Percentiles rank a stretch among this genome's conserved stretches.
phyloP scores from a whole-genome alignment of 202 grass and related monocot species.

The Panicum virgatum region DNA sequence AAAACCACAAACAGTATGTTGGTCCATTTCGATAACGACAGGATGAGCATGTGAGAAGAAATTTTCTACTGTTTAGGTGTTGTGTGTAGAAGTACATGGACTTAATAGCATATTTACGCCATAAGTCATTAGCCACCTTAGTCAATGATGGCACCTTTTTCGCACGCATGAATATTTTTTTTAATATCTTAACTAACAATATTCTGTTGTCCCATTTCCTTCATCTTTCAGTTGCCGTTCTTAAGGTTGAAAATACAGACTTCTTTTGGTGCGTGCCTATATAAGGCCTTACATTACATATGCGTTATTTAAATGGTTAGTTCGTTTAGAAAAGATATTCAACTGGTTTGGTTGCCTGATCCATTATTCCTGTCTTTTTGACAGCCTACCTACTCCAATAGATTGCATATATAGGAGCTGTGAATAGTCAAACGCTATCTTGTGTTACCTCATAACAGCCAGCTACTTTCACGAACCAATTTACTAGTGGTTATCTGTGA shows the following conservation, averaged over 20 bases:
- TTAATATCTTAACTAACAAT: neutral
- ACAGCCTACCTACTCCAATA: constrained; percentile 6
- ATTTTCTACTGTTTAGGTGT: too few species aligned
- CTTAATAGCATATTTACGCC: neutral
- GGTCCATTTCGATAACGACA: too few species aligned
- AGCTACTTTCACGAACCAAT: neutral
- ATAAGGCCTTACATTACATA: neutral
- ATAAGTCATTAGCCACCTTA: neutral
- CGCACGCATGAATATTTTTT: neutral
- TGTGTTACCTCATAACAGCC: too few species aligned
- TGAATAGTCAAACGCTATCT: neutral
- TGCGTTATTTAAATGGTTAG: neutral
- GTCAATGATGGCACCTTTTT: neutral
- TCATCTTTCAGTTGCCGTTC: neutral
- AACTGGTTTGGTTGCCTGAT: neutral
- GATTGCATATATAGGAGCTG: neutral
- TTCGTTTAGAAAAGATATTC: neutral
- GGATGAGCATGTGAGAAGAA: too few species aligned
- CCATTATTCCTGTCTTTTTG: neutral
- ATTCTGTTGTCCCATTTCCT: neutral
- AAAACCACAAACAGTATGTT: too few species aligned
- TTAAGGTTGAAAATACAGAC: neutral
- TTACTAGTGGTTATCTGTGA: neutral
- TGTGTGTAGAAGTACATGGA: too few species aligned
- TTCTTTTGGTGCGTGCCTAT: neutral